Evolutionary conservation across 2,329 filamentous ascomycete species (phyloP), one percentile per base, ranked within the genome.

Genomic region (Aspergillus pseudoterreus): DNA sequence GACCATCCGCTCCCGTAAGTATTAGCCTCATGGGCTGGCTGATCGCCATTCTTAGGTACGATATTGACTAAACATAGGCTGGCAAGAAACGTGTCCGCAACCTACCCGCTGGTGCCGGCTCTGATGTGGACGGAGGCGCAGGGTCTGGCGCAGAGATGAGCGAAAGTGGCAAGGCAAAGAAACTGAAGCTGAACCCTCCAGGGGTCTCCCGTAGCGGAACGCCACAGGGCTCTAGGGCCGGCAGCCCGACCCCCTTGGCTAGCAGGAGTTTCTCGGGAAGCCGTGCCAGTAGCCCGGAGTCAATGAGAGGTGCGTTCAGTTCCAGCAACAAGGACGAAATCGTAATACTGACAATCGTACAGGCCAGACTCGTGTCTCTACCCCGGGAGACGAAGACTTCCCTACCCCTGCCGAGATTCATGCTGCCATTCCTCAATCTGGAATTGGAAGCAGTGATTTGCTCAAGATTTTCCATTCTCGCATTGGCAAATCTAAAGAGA

Each of bases 121-220:
- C 80, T 55, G 78, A 84, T 57, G 75, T 74, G 49, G 81, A 83
- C 60, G 75, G 75, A 53, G 78, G 75, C n/a, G 78, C 72, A n/a
- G 69, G 59, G 15, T 75, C 73, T 41, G 72, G 67, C 46, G 76
- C 70, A 22, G 75, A 77, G 54, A 75, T 74, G 63, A 75, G 69
- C 43, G 74, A 77, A 51, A 67, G 71, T 47, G 69, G 72, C 35
- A 71, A 71, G 49, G 64, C 72, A 21, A 75, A 76, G 59, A 82
- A 78, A 62, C 61, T 80, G 49, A 77, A 74, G 56, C 64, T 78
- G 43, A 75, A 71, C 39, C 73, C 75, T 47, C 70, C 64, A 24
- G 57, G 61, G 9, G 59, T 56, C 21, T 70, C 71, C 38, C 70
- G 69, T 32, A 59, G 58, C 41, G 72, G 67, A 17, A 77, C 77